These are phyloP conservation scores for Mycena vulgaris DNA, from an alignment of 768 basidiomycete species.

Conservation along the genomic window DNA sequence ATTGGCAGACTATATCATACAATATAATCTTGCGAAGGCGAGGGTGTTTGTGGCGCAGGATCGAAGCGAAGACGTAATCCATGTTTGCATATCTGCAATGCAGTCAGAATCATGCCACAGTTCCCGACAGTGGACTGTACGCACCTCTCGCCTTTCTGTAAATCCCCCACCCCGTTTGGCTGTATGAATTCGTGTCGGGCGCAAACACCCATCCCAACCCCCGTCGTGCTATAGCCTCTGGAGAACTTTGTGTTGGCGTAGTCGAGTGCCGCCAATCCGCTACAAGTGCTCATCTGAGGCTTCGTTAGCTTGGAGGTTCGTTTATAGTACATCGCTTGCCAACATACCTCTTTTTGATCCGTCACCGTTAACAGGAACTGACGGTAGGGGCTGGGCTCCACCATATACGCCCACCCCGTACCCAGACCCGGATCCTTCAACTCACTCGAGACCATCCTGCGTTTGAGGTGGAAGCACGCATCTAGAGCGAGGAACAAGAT, in stretches of 20 bases:
- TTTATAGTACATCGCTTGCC: conserved; percentile 39
- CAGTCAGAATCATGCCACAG: background rate
- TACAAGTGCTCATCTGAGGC: conserved; percentile 30
- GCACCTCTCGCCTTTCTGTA: no score
- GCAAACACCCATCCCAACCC: no score
- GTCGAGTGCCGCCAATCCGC: no score
- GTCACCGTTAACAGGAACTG: conserved; percentile 29
- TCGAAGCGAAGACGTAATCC: no score
- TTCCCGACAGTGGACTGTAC: background rate
- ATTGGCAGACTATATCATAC: conserved; percentile 53
- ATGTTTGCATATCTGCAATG: conserved; percentile 51
- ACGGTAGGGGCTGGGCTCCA: conserved; percentile 26
- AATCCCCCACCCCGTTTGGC: conserved; percentile 44
- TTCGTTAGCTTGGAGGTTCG: conserved; percentile 41
- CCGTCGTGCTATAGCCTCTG: no score
- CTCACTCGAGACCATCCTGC: background rate
- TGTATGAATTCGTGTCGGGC: conserved; percentile 41
- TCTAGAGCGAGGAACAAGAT: conserved; percentile 41
- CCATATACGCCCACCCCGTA: conserved; percentile 27
- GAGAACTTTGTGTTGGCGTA: no score
- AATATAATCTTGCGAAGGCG: conserved; percentile 39
- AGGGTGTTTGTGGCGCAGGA: conserved; percentile 34
- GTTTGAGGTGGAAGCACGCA: conserved; percentile 39
- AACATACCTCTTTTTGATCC: conserved; percentile 22
- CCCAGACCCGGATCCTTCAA: conserved; percentile 8